Evolutionary conservation across 495 filamentous ascomycete genomes (phyloP), one percentile per base, ranked within the genome.

Genomic region (Melanomma pulvis-pyrius): DNA sequence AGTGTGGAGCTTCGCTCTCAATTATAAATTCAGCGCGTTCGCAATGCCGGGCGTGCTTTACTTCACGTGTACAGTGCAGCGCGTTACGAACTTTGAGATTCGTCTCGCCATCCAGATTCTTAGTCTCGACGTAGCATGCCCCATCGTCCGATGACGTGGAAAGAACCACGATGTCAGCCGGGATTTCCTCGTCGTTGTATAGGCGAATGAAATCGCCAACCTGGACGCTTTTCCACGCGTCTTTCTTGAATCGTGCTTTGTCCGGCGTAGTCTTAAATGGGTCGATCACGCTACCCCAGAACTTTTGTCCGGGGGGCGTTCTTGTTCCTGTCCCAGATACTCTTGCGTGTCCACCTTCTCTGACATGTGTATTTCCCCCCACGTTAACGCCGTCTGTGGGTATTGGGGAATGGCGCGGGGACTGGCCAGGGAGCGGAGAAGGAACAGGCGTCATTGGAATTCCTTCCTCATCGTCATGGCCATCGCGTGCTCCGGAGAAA

Each of bases 391-490:
- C 62, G 62, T 80, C 68, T 3, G 48, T 67, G 19, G 51, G 59
- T 15, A 29, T 48, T 36, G 25, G 21, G 3, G 48, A 50, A 7
- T 50, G 48, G 7, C 48, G 61, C 1, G 46, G 51, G 4, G 56
- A 73, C 65, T 82, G 77, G 25, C 84, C 84, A 17, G 90, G 86
- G 0, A 87, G 77, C 2, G 92, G 92, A 9, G 93, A 96, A 13
- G 90, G 88, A 51, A 98, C 94, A 4, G 92, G 92, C 1, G 92
- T 97, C 96, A 98, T 97, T 75, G 93, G 93, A 66, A 98, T 94
- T 5, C 76, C 84, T 29, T 44, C 39, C 39, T 78, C 77, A 29
- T 83, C 82, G 29, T 79, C 79, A 55, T 79, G 60, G 69, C 60
- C 63, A 70, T 44, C 39, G 17, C 68, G 70, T 65, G 69, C 76